Percentiles rank a stretch among this genome's conserved stretches.
phyloP scores from a whole-genome alignment of 495 filamentous ascomycete species.

The Penicillium coffeae region DNA sequence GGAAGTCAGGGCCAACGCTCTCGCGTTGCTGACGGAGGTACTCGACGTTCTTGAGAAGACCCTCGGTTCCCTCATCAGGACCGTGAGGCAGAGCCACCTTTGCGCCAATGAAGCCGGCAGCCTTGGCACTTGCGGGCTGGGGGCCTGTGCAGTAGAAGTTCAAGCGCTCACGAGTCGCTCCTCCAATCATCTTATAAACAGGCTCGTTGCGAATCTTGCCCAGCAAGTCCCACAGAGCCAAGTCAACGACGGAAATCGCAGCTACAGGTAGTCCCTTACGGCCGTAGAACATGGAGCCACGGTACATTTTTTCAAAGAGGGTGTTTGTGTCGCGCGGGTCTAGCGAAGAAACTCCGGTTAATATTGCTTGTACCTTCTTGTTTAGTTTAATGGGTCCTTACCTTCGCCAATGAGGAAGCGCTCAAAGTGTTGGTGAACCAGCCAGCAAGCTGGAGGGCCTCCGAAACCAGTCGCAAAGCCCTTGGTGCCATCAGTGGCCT shows the following conservation, averaged over 20 bases:
- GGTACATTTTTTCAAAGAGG: constrained; percentile 94
- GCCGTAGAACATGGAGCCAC: constrained; percentile 91
- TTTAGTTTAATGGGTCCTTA: constrained; percentile 16
- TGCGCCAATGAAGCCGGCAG: constrained; percentile 80
- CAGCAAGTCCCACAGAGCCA: constrained; percentile 86
- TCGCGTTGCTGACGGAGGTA: constrained; percentile 81
- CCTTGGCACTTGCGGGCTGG: constrained; percentile 71
- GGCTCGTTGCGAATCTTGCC: constrained; percentile 89
- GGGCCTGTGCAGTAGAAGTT: constrained; percentile 94
- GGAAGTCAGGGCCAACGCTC: constrained; percentile 82
- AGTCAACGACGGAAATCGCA: constrained; percentile 88
- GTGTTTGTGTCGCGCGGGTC: constrained; percentile 86
- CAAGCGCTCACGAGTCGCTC: constrained; percentile 71
- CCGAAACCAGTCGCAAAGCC: constrained; percentile 93
- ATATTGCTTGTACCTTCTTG: not conserved
- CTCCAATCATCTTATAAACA: constrained; percentile 91
- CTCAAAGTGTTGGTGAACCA: constrained; percentile 85
- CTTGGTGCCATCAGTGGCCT: constrained; percentile 81
- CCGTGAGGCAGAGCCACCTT: constrained; percentile 88
- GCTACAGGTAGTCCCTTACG: constrained; percentile 86
- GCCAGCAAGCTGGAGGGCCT: constrained; percentile 89
- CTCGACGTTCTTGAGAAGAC: constrained; percentile 81
- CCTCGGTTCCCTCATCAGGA: constrained; percentile 76
- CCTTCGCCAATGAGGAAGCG: constrained; percentile 81
- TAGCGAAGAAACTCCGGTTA: constrained; percentile 9